Base-by-base conservation (phyloP, 441 rosid genomes). In the Mallotus japonicus region DNA sequence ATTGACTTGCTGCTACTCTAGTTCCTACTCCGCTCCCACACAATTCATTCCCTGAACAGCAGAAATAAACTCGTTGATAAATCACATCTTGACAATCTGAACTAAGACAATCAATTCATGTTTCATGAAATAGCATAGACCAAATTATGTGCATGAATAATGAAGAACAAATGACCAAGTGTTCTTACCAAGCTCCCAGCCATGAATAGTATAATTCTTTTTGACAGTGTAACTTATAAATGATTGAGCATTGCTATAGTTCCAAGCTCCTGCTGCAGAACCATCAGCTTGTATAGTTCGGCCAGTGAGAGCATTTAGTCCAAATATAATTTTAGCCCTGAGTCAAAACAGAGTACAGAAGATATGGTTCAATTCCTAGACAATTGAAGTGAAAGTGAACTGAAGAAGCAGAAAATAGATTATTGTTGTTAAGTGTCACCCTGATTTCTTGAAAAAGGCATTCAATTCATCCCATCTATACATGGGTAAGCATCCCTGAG, bases 171-270 rank as follows among this genome's bases (percentile, higher is more conserved):
- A 62, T 53, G 19, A 42, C 47, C 11, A 5, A 4, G 34, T 8
- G 22, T 42, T 64, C 87, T 84, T 83, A 95, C 98, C 98, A 0
- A 95, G 92, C 88, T 95, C 99, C 98, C 97, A 95, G 17, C 92
- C 94, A 78, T 85, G 82, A 44, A 95, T 85, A 17, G 77, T 51
- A 70, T 92, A 84, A 71, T 89, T 87, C 80, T 84, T 87, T 73
- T 77, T 54, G 20, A 76, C 86, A 11, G 92, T 92, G 71, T 85
- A 93, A 6, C 82, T 83, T 15, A 96, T 90, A 32, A 96, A 76
- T 13, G 95, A 91, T 84, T 86, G 81, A 11, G 99, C 95, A 87
- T 92, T 96, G 10, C 82, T 75, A 77, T 83, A 85, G 79, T 95
- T 74, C 99, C 99, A 95, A 59, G 91, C 83, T 73, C 99, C 98